Conservation (phyloP, 2,329 filamentous ascomycete genomes). For the Zymoseptoria crescenta region DNA sequence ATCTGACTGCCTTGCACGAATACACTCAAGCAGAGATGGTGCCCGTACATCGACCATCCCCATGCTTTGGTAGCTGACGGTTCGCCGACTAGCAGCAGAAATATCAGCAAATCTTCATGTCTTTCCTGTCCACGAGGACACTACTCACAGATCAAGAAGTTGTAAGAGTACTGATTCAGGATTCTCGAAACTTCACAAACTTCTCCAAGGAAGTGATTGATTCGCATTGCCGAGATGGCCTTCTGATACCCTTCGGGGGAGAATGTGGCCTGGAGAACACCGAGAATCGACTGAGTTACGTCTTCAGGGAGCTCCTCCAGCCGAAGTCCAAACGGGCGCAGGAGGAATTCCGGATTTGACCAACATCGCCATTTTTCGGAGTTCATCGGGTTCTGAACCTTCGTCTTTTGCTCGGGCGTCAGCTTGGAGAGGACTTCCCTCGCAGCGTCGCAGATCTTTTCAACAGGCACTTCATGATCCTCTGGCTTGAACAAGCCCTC, state of each 20-base stretch:
- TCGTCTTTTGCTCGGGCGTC: constrained; percentile 41
- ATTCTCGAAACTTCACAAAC: constrained; percentile 54
- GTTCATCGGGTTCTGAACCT: constrained; percentile 55
- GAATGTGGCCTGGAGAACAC: constrained; percentile 50
- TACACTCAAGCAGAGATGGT: constrained; percentile 67
- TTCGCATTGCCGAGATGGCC: constrained; percentile 60
- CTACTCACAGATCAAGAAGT: constrained; percentile 30
- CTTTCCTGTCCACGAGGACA: not conserved
- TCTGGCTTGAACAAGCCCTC: constrained; percentile 35
- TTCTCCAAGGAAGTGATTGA: constrained; percentile 67
- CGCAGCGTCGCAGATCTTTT: constrained; percentile 47
- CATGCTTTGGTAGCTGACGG: constrained; percentile 54
- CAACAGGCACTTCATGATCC: constrained; percentile 57
- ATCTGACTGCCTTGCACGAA: constrained; percentile 61
- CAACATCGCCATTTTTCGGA: constrained; percentile 64
- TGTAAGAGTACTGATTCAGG: constrained; percentile 70
- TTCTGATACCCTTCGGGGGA: constrained; percentile 66
- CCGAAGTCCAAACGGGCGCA: constrained; percentile 61
- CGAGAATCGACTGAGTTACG: constrained; percentile 45
- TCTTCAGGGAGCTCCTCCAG: constrained; percentile 53
- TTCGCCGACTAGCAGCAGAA: constrained; percentile 53
- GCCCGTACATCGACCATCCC: constrained; percentile 70
- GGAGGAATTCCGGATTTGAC: constrained; percentile 66
- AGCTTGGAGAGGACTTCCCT: constrained; percentile 42
- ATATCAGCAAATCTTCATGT: constrained; percentile 32